Percentiles rank a stretch among this genome's conserved stretches.
phyloP scores from a whole-genome alignment of 2,329 filamentous ascomycete genomes.

The Cladophialophora psammophila region DNA sequence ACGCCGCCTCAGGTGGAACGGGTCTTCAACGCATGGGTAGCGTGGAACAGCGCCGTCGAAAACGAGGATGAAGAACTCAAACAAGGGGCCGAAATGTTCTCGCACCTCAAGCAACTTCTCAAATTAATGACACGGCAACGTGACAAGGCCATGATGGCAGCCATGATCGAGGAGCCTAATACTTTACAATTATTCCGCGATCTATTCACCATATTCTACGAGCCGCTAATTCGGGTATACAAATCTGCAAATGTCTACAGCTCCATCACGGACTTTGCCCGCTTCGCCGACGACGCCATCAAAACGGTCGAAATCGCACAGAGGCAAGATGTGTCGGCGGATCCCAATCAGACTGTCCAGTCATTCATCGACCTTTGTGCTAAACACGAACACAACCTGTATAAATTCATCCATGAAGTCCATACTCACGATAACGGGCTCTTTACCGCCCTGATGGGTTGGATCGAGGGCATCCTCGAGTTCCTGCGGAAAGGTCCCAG shows the following conservation, averaged over 20 bases:
- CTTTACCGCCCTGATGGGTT: constrained; percentile 94
- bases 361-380: constrained; percentile 97
- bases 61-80: constrained; percentile 88
- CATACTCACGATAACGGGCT: constrained; percentile 96
- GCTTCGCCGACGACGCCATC: constrained; percentile 93
- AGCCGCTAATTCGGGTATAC: constrained; percentile 94
- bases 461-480: constrained; percentile 94
- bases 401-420: constrained; percentile 98
- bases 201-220: constrained; percentile 98
- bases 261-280: constrained; percentile 94
- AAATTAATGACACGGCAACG: constrained; percentile 90
- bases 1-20: constrained; percentile 77
- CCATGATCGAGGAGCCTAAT: constrained; percentile 94
- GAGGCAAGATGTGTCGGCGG: constrained; percentile 82
- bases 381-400: constrained; percentile 94
- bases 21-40: constrained; percentile 93
- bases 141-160: constrained; percentile 97
- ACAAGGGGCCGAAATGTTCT: constrained; percentile 89
- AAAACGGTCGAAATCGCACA: constrained; percentile 74
- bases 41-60: constrained; percentile 93
- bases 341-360: constrained; percentile 98
- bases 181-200: constrained; percentile 92
- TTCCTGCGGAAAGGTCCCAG: constrained; percentile 87
- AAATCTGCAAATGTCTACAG: constrained; percentile 98
- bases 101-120: constrained; percentile 90